Evolutionary conservation across 2,329 filamentous ascomycete species (phyloP).

Genomic region (Cryoendolithus antarcticus): DNA sequence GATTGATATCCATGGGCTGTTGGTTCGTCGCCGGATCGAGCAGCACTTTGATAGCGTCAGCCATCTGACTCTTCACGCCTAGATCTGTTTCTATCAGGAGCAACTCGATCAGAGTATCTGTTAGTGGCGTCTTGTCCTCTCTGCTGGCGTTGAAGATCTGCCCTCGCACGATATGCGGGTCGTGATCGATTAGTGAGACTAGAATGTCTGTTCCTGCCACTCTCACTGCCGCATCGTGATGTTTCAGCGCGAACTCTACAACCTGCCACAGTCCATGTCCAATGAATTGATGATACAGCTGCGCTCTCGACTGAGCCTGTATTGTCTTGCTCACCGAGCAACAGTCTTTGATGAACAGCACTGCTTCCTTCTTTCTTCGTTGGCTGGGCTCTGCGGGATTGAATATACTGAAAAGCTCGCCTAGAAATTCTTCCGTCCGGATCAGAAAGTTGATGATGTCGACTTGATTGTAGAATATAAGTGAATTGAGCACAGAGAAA

Average conservation of each 20-base stretch:
- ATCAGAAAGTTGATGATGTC: slow-evolving; percentile 96
- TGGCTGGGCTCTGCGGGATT: slow-evolving; percentile 45
- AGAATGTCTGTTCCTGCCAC: slow-evolving; percentile 90
- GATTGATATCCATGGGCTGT: slow-evolving; percentile 46
- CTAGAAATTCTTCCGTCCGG: slow-evolving; percentile 62
- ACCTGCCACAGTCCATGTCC: slow-evolving; percentile 75
- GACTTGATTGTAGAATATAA: slow-evolving; percentile 98
- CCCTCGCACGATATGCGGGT: slow-evolving; percentile 83
- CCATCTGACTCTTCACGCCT: slow-evolving; percentile 89
- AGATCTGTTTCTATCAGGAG: slow-evolving; percentile 83
- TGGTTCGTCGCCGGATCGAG: slow-evolving; percentile 59
- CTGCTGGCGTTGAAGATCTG: slow-evolving; percentile 87
- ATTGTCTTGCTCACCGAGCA: slow-evolving; percentile 89
- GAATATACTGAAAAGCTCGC: slow-evolving; percentile 81
- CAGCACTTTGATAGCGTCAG: slow-evolving; percentile 87
- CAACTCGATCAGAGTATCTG: slow-evolving; percentile 84
- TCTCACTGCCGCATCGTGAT: slow-evolving; percentile 70
- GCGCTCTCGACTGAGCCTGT: slow-evolving; percentile 67
- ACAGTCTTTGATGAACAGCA: slow-evolving; percentile 93
- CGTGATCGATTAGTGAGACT: slow-evolving; percentile 89
- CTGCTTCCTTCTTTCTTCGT: slow-evolving; percentile 79
- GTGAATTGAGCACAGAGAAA: slow-evolving; percentile 90
- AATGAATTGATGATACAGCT: slow-evolving; percentile 82
- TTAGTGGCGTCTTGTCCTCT: slow-evolving; percentile 74
- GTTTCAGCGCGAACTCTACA: slow-evolving; percentile 81